Conservation (phyloP, 495 filamentous ascomycete species). For the Echria macrotheca region DNA sequence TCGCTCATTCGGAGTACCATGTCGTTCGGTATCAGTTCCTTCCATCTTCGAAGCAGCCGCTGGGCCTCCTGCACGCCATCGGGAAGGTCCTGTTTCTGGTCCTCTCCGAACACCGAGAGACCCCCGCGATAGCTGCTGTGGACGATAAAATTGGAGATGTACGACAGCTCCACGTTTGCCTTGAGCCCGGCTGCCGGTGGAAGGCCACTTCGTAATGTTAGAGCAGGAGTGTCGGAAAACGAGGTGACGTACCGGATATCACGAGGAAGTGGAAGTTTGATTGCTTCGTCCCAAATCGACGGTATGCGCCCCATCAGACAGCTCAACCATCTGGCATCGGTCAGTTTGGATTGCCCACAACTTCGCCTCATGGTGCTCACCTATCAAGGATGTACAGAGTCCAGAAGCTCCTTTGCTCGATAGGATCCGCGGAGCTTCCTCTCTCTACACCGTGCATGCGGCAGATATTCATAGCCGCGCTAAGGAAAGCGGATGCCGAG, state of each 20-base stretch:
- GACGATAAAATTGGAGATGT: conserved; percentile 34
- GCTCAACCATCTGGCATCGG: conserved; percentile 30
- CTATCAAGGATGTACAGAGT: conserved; percentile 39
- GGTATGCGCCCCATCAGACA: conserved; percentile 40
- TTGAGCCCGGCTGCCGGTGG: conserved; percentile 31
- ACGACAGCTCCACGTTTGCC: conserved; percentile 33
- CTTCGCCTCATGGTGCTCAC: conserved; percentile 17
- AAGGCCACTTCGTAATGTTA: conserved; percentile 18
- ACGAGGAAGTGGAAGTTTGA: conserved; percentile 29
- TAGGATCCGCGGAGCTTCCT: conserved; percentile 24
- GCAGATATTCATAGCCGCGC: conserved; percentile 31
- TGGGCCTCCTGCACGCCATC: neutral
- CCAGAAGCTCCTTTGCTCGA: conserved; percentile 36
- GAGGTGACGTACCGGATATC: conserved; percentile 29
- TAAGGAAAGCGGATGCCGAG: conserved; percentile 32
- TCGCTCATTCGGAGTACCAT: neutral
- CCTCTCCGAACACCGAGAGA: too few relatives aligned
- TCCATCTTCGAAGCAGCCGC: neutral
- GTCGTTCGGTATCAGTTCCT: neutral
- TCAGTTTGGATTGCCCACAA: neutral
- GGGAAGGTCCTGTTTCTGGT: too few relatives aligned
- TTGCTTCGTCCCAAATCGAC: conserved; percentile 29
- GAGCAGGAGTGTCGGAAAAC: too few relatives aligned
- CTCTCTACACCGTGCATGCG: conserved; percentile 34
- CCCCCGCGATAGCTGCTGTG: conserved; percentile 29